Base-by-base conservation (phyloP, 805 yeast species). In the Teunomyces barrocoloradensis region DNA sequence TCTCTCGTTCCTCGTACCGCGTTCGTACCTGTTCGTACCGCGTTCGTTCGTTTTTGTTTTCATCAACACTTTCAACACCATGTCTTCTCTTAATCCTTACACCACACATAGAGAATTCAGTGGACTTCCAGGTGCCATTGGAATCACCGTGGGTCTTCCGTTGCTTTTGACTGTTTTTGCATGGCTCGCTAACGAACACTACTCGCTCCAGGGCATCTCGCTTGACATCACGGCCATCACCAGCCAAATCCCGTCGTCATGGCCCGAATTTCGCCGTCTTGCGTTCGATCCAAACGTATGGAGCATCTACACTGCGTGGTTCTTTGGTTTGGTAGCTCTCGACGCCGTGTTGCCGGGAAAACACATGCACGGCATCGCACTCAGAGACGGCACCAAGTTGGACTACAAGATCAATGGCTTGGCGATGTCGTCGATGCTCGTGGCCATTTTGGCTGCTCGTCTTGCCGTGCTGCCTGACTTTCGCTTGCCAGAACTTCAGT, bases 331-430 rank as follows among this genome's bases (percentile, higher is more conserved):
- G 44, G 84, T 81, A 4, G 49, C 78, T 0, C 68, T 89, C 37
- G 97, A 89, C 63, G 57, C 78, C 11, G 56, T 84, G 3, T 91
- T 92, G 10, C 77, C 76, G 6, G 96, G 92, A 0, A 76, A 70
- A 48, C 65, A 61, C 20, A 67, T 81, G 55, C 61, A 78, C 28
- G 99, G 99, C 21, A 81, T 84, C 9, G 66, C 63, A 47, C 69
- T 92, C 48, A 77, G 97, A 58, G 96, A 90, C 63, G 94, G 94
- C 2, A 75, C 87, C 0, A 65, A 66, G 42, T 74, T 92, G 51
- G 60, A 64, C 15, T 92, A 92, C 69, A 84, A 86, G 59, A 87
- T 94, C 69, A 92, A 94, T 62, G 98, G 98, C 10, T 64, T 75
- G 43, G 71, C 79, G 21, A 69, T 89, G 50, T 72, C 81, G 25